Evolutionary conservation across 345 rosid genomes (phyloP), one percentile per base, ranked within the genome.

Genomic region (Salix arbutifolia): DNA sequence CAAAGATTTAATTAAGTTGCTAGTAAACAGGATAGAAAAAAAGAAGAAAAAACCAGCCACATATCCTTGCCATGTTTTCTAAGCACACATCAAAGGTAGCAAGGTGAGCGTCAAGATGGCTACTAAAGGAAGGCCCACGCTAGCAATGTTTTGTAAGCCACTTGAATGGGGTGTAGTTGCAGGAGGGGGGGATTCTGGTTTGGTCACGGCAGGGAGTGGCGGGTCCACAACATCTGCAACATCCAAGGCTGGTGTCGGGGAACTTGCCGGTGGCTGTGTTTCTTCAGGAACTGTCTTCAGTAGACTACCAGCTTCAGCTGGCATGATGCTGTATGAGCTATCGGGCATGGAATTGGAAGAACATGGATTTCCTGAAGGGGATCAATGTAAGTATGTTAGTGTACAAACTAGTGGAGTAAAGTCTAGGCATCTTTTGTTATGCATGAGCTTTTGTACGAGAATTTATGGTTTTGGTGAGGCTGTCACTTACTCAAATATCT

Each of bases 131-230:
- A 82, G 67, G 33, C 86, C 84, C 18, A 82, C 25, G 72, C 82
- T 75, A 72, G 84, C 83, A 23, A 60, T 69, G 61, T 72, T 85
- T 23, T 69, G 8, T 33, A 78, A 53, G 61, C 72, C 21, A 14
- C 80, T 79, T 65, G 95, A 80, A 23, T 4, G 35, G 42, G 83
- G 72, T 71, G 79, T 46, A 0, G 83, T 60, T 10, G 83, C 66
- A 37, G 74, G 68, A 8, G 78, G 25, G 37, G 77, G 26, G 18
- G 60, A 7, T 65, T 35, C 50, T 18, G 82, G 60, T 12, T 74
- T 72, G 31, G 82, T 69, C 66, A 90, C 93, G 0, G 93, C 84
- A 2, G 98, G 97, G 25, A 95, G 84, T 62, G 99, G 98, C 7
- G 97, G 98, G 69, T 91, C 93, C 23, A 83, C 85, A n/a, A 91